Evolutionary conservation across 164 flowering plant species (phyloP).

Genomic region (Protea cynaroides): DNA sequence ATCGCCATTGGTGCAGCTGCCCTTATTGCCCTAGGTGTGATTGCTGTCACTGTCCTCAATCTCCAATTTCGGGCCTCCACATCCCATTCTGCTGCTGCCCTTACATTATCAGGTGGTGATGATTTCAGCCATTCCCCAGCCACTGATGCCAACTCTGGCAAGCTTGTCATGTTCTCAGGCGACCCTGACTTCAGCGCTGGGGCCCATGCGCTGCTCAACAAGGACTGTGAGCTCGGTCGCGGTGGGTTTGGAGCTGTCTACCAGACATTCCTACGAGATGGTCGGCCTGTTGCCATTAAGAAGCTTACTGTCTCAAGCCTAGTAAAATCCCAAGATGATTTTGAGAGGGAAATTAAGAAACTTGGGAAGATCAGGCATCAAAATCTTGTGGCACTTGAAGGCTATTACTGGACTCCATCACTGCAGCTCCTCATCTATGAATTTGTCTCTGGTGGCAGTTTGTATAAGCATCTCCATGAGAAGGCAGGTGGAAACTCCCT

Average conservation of each 20-base stretch:
- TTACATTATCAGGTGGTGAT: conserved; percentile 56
- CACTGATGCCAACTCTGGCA: conserved; percentile 76
- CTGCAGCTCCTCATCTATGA: conserved; percentile 85
- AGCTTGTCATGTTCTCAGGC: conserved; percentile 90
- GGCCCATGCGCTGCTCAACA: conserved; percentile 76
- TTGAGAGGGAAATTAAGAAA: conserved; percentile 74
- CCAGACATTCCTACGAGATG: conserved; percentile 61
- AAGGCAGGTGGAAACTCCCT: conserved; percentile 34
- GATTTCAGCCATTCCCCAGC: conserved; percentile 66
- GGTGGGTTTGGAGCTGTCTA: conserved; percentile 96
- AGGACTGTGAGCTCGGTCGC: conserved; percentile 91
- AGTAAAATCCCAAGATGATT: conserved; percentile 82
- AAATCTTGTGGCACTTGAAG: conserved; percentile 76
- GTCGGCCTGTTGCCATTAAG: conserved; percentile 79
- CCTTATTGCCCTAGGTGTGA: conserved; percentile 76
- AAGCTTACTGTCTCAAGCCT: conserved; percentile 80
- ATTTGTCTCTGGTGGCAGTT: conserved; percentile 63
- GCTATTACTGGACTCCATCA: conserved; percentile 91
- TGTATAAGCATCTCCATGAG: conserved; percentile 79
- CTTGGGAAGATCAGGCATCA: conserved; percentile 69
- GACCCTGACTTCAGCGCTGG: conserved; percentile 77
- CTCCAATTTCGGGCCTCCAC: conserved; percentile 62
- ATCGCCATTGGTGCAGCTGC: conserved; percentile 95
- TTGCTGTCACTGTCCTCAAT: conserved; percentile 77
- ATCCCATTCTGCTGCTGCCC: conserved; percentile 51